Base-by-base conservation (phyloP, 2,329 filamentous ascomycete genomes). In the Colletotrichum sojae region DNA sequence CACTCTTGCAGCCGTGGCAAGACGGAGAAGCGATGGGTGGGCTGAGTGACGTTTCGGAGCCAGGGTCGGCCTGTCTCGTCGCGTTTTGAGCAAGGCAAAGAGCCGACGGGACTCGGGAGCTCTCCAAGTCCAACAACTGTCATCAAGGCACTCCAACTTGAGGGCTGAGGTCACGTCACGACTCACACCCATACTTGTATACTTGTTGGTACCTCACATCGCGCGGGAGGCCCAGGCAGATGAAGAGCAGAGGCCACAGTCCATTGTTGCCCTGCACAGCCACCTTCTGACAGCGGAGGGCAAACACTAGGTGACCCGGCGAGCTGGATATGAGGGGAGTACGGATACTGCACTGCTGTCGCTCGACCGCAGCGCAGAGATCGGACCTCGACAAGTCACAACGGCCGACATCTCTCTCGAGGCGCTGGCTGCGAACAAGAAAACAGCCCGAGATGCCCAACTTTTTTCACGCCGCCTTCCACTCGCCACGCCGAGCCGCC, bases 1-100 rank as follows among this genome's bases (percentile, higher is more conserved):
- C 31, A 36, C 10, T 8, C 10, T n/a, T 8, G 63, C 27, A 20
- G 5, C 59, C 40, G 18, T 36, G 36, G 73, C 31, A 67, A 73
- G 18, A 67, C 74, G 39, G 67, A 73, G 27, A 68, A 73, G 5
- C 27, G 74, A 73, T 52, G 73, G 18, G 40, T 64, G 65, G 65
- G 54, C 54, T 43, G 40, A 52, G 65, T 68, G 53, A 59, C 61
- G 65, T 68, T 64, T 49, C 20, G 60, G 20, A 48, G 48, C 60
- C 49, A 40, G 60, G 60, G 49, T 59, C 53, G 40, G 60, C 46
- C 48, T 54, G 54, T 16, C 46, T 56, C 61, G 65, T 48, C 39
- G 65, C 48, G 48, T 43, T 59, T 22, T 59, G 53, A 43, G 48
- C 60, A 64, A 54, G 39, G 39, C 31, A 36, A 36, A 36, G 31